These are phyloP conservation scores for Wickerhamomyces bisporus DNA, from an alignment of 805 yeast genomes.

Conservation along the genomic window DNA sequence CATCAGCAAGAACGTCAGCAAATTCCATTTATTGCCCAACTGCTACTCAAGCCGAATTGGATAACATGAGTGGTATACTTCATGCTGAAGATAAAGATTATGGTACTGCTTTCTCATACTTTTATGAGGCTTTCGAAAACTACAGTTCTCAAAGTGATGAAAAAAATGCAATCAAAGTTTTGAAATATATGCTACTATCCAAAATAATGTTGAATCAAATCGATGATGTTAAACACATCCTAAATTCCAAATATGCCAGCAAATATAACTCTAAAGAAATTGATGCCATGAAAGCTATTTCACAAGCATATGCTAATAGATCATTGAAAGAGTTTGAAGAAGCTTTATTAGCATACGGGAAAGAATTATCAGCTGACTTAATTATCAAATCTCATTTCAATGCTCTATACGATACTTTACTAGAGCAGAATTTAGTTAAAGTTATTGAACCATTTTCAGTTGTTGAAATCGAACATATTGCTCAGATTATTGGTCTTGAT, in stretches of 20 bases:
- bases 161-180: slow-evolving; percentile 65
- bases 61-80: slow-evolving; percentile 89
- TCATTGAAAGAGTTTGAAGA: slow-evolving; percentile 86
- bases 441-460: slow-evolving; percentile 94
- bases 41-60: slow-evolving; percentile 88
- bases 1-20: slow-evolving; percentile 96
- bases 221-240: slow-evolving; percentile 77
- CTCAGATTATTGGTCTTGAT: slow-evolving; percentile 83
- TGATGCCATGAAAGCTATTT: slow-evolving; percentile 93
- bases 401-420: slow-evolving; percentile 85
- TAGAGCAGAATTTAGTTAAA: slow-evolving; percentile 89
- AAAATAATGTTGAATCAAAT: slow-evolving; percentile 88
- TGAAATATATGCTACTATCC: slow-evolving; percentile 88
- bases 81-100: slow-evolving; percentile 97
- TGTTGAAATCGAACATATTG: slow-evolving; percentile 88
- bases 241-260: slow-evolving; percentile 66
- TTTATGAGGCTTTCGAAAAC: slow-evolving; percentile 92
- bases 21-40: slow-evolving; percentile 95
- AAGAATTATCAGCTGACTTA: slow-evolving; percentile 78
- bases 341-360: slow-evolving; percentile 64
- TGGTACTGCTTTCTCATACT: slow-evolving; percentile 92
- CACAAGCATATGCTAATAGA: slow-evolving; percentile 84
- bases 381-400: slow-evolving; percentile 89
- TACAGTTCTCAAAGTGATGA: slow-evolving; percentile 56
- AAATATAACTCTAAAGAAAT: slow-evolving; percentile 80